Evolutionary conservation across 2,329 filamentous ascomycete genomes (phyloP), one percentile per base, ranked within the genome.

Genomic region (Xylariaceae sp.): DNA sequence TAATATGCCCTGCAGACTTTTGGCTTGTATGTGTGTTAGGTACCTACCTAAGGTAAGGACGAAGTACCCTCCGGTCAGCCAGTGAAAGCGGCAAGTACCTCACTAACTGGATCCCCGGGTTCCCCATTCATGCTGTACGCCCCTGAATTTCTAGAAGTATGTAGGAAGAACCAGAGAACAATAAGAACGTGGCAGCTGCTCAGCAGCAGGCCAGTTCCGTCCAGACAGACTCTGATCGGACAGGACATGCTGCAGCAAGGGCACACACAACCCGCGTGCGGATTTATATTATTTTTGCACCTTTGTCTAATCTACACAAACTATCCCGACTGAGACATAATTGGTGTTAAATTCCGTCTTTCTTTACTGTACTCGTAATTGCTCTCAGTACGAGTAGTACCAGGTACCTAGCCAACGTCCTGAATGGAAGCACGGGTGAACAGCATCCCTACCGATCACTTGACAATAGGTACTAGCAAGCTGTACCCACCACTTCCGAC

Each of bases 71-170:
- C 37, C 8, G 11, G 37, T 42, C 37, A 10, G 37, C 37, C 8
- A 42, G 37, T 42, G 37, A 3, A 42, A 10, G 8, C 37, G 9
- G 42, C 42, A 45, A 45, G 47, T 49, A 49, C 47, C 47, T 18
- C 7, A 49, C 7, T n/a, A 15, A n/a, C 44, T 7, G n/a, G 44
- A 49, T 49, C 17, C 42, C 42, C 42, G 42, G 42, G 42, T 45
- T 45, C 42, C 13, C 42, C 42, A 45, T 45, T 45, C 15, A 50
- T 50, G 48, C 48, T 50, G 48, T 50, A 18, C 48, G 48, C 48
- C 49, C 49, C 23, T 35, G 49, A 51, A 35, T 51, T 51, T 51
- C 49, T 51, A 51, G 49, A 51, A 51, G 48, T 13, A 50, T 50
- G 48, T 34, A 50, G 48, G 48, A 49, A 49, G 47, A 49, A 49